Conservation (phyloP, 2,329 filamentous ascomycete genomes). For the Cladophialophora yegresii region DNA sequence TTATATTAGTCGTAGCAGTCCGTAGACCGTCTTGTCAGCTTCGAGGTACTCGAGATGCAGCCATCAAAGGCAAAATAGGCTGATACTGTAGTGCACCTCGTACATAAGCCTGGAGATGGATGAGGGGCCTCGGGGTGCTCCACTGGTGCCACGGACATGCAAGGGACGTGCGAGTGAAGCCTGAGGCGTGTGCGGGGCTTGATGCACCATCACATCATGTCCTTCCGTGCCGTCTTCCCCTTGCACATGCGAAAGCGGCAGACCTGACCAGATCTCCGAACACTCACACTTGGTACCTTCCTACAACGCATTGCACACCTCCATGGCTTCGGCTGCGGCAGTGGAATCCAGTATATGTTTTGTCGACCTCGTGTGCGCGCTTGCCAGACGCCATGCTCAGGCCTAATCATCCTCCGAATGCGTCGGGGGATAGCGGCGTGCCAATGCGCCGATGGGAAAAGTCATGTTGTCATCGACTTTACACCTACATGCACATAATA, state of each 20-base stretch:
- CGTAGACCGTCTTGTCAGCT: neutral
- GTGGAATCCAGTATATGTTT: neutral
- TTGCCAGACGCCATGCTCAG: neutral
- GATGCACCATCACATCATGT: neutral
- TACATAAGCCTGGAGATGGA: neutral
- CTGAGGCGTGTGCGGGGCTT: neutral
- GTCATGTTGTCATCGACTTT: constrained; percentile 36
- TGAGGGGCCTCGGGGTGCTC: neutral
- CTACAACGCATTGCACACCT: neutral
- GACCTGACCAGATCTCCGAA: neutral
- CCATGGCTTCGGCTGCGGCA: neutral
- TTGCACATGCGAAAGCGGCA: neutral
- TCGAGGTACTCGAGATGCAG: neutral
- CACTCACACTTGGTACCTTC: neutral
- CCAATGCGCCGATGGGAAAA: constrained; percentile 15
- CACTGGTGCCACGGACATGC: no score
- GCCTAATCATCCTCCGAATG: neutral
- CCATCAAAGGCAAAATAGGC: neutral
- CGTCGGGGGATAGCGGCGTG: neutral
- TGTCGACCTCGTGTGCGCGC: neutral
- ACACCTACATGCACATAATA: constrained; percentile 2
- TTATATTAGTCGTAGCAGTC: neutral
- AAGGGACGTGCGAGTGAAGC: no score
- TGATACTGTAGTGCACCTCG: neutral
- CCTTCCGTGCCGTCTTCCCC: neutral